phyloP scores from a whole-genome alignment of 352 stramenopile species.

The Blastocystis sp. region DNA sequence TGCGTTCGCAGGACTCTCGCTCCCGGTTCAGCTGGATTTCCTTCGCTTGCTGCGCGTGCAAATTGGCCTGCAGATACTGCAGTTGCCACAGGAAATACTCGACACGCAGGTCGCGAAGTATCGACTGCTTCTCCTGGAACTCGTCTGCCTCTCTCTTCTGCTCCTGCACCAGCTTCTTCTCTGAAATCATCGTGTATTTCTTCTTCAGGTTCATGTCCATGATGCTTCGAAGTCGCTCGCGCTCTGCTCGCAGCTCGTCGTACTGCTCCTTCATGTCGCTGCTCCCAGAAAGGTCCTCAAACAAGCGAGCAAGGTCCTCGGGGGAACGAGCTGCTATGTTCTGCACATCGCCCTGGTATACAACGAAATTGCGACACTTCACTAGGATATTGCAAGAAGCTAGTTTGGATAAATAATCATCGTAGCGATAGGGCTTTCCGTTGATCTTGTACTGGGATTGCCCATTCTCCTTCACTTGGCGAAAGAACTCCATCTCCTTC shows the following conservation, averaged over 20 bases:
- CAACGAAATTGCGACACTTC: slow-evolving; percentile 97
- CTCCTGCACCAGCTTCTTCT: slow-evolving; percentile 84
- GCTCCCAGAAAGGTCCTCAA: slow-evolving; percentile 90
- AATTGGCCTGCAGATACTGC: slow-evolving; percentile 84
- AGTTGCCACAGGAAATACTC: slow-evolving; percentile 92
- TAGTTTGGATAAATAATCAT: slow-evolving; percentile 86
- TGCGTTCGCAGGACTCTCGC: slow-evolving; percentile 59
- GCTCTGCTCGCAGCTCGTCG: slow-evolving; percentile 71
- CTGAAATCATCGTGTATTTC: slow-evolving; percentile 81
- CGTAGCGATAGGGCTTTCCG: slow-evolving; percentile 69
- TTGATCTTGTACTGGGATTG: slow-evolving; percentile 75
- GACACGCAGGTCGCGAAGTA: slow-evolving; percentile 73
- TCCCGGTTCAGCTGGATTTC: slow-evolving; percentile 70
- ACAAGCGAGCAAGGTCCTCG: slow-evolving; percentile 87
- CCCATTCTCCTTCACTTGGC: slow-evolving; percentile 84
- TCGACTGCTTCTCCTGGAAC: slow-evolving; percentile 72
- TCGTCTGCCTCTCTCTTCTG: slow-evolving; percentile 85
- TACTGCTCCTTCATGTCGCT: slow-evolving; percentile 77
- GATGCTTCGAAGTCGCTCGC: slow-evolving; percentile 73
- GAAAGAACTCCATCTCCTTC: slow-evolving; percentile 82
- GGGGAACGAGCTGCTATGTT: slow-evolving; percentile 88
- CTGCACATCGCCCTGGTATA: slow-evolving; percentile 98
- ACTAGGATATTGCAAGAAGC: slow-evolving; percentile 91
- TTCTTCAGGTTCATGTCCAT: slow-evolving; percentile 82
- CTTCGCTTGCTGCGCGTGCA: slow-evolving; percentile 75